These are phyloP conservation scores for Clarireedia monteithiana DNA, from an alignment of 2,329 filamentous ascomycete species.

Conservation along the genomic window DNA sequence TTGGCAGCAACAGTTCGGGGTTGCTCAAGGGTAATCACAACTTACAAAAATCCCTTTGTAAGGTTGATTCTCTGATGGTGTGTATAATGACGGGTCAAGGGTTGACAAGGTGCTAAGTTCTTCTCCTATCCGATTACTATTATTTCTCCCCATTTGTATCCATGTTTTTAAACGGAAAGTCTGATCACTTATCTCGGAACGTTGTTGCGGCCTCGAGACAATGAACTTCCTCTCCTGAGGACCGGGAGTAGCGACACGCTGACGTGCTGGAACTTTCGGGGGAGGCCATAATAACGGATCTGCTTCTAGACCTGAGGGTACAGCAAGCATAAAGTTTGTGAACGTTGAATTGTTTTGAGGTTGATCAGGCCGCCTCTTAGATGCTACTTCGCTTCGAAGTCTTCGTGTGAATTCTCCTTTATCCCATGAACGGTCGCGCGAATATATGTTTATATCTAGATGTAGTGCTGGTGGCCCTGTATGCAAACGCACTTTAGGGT, in stretches of 20 bases:
- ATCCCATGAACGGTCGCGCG: not conserved
- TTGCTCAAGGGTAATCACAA: not conserved
- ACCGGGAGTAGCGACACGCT: slow-evolving; percentile 29
- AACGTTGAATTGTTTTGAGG: not conserved
- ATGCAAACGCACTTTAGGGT: slow-evolving; percentile 63
- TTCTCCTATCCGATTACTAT: slow-evolving; percentile 46
- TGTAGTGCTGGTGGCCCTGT: slow-evolving; percentile 65
- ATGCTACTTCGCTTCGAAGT: not conserved
- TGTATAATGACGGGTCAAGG: slow-evolving; percentile 67
- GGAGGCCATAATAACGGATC: slow-evolving; percentile 63
- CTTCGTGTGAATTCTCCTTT: not conserved
- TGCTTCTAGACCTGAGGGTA: not conserved
- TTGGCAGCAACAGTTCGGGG: not conserved
- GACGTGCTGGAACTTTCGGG: slow-evolving; percentile 52
- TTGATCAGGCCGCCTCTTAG: not conserved
- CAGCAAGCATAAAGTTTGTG: slow-evolving; percentile 3
- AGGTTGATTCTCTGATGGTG: slow-evolving; percentile 69
- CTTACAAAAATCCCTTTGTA: slow-evolving; percentile 82
- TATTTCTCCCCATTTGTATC: slow-evolving; percentile 54
- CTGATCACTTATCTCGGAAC: slow-evolving; percentile 56
- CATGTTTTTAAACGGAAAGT: slow-evolving; percentile 71
- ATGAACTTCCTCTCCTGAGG: not conserved
- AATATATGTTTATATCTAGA: slow-evolving; percentile 32
- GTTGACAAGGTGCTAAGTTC: slow-evolving; percentile 60
- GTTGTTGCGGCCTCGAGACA: slow-evolving; percentile 36